phyloP scores from a whole-genome alignment of 2,329 filamentous ascomycete genomes.

The Sporothrix variecibatus region DNA sequence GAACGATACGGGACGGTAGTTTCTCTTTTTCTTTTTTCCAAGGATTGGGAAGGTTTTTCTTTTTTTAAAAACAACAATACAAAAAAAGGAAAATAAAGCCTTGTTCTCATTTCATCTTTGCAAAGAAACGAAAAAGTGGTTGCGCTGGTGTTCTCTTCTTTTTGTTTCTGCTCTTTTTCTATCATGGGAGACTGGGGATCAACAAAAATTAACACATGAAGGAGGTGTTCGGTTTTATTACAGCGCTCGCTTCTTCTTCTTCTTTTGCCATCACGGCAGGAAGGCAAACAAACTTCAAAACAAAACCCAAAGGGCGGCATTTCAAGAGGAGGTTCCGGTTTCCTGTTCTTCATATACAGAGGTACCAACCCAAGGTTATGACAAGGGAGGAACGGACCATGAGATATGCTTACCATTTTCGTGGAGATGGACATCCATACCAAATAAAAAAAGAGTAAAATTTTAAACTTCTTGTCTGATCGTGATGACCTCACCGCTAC shows the following conservation, averaged over 20 bases:
- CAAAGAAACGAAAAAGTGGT: neutral
- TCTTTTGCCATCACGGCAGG: slow-evolving; percentile 12
- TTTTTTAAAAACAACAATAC: neutral
- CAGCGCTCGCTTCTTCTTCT: slow-evolving; percentile 8
- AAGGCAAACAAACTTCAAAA: neutral
- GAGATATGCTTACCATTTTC: neutral
- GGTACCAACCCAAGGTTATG: neutral
- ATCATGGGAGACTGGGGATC: slow-evolving; percentile 15
- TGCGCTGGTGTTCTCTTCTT: neutral
- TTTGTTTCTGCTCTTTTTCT: slow-evolving; percentile 12
- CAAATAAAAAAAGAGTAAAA: slow-evolving; percentile 22
- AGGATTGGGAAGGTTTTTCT: neutral
- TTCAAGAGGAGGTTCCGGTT: neutral
- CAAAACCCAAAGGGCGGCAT: neutral
- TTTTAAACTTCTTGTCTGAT: neutral
- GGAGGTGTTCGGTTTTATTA: slow-evolving; percentile 20
- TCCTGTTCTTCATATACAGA: neutral
- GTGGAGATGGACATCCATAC: neutral
- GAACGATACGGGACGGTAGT: neutral
- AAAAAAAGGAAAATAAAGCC: neutral
- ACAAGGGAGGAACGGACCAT: neutral
- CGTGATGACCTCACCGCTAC: neutral
- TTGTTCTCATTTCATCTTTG: slow-evolving; percentile 11
- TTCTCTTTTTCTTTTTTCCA: neutral
- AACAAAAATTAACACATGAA: neutral